Evolutionary conservation across 2,329 filamentous ascomycete genomes (phyloP), one percentile per base, ranked within the genome.

Genomic region (Corynespora cassiicola): DNA sequence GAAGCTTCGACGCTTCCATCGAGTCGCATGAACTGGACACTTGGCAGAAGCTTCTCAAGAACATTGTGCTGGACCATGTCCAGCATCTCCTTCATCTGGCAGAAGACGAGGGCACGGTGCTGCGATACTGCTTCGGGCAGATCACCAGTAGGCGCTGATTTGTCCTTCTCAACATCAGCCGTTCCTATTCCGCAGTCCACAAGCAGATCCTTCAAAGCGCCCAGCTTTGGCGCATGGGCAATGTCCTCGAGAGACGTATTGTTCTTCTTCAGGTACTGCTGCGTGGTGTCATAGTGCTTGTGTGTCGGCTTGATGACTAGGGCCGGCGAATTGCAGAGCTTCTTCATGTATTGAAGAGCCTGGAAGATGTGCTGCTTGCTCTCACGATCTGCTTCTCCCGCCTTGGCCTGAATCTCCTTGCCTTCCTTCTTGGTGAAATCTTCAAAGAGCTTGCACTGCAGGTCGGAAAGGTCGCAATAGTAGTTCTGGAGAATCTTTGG

Each of bases 71-170:
- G 91, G 2, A 99, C 95, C 82, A 99, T 97, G 68, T 99, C 94
- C 16, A 99, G 79, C 95, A 99, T 99, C 69, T 99, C 94, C 72
- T 99, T 99, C 90, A 99, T 96, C 68, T 99, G 94, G 61, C 94
- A 99, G 77, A 99, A 99, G 53, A 99, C 87, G 18, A 99, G 81
- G 1, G 94, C 95, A 28, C 94, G 88, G 65, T 99, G 94, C 19
- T 92, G 94, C 46, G 94, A 96, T 66, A 99, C 95, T 25, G 91
- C 95, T 66, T 89, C 82, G 11, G 79, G 78, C 9, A 86, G 50
- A 30, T 90, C 83, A 32, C 81, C 78, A 12, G 38, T 41, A 21
- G 50, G 66, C 26, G 78, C 75, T 14, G 75, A 75, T 50, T 80
- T 78, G 11, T 58, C 54, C 26, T 51, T 53, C 4, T 64, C 65